Conservation (phyloP, 2,329 filamentous ascomycete genomes). For the Fusarium incarnatum region DNA sequence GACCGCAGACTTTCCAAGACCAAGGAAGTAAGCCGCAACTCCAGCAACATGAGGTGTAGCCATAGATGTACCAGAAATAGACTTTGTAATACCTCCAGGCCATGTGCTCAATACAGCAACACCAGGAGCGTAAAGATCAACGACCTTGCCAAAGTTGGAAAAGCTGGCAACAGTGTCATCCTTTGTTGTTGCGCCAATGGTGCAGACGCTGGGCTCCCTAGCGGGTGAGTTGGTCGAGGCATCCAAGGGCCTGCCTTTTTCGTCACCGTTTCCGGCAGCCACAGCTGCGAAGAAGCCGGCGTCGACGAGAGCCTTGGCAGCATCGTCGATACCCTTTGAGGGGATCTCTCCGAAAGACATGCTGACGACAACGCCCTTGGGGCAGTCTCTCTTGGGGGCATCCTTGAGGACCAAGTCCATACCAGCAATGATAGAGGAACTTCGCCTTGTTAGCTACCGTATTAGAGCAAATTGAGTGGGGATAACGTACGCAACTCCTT, state of each 20-base stretch:
- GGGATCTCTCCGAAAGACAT: neutral
- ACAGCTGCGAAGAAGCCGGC: conserved; percentile 6
- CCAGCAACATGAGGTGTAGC: conserved; percentile 2
- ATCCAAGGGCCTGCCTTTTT: neutral
- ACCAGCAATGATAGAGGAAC: conserved; percentile 5
- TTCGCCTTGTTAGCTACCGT: neutral
- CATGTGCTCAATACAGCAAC: neutral
- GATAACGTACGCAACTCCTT: conserved; percentile 1
- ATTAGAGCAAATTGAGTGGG: fast-evolving
- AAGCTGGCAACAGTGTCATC: neutral
- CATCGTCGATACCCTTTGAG: neutral
- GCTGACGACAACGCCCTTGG: conserved; percentile 1
- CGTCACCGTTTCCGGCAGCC: neutral
- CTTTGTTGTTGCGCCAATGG: conserved; percentile 2
- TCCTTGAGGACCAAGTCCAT: conserved; percentile 6
- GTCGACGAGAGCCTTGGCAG: neutral
- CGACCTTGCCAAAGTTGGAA: conserved; percentile 4
- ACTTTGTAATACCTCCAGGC: fast-evolving
- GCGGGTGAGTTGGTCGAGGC: neutral
- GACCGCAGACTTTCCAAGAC: neutral
- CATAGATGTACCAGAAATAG: neutral
- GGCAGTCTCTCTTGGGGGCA: neutral
- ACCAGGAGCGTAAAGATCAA: conserved; percentile 14
- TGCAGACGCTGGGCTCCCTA: conserved; percentile 1
- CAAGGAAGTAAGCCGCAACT: conserved; percentile 11